Evolutionary conservation across 805 yeast genomes (phyloP), one percentile per base, ranked within the genome.

Genomic region (Candida maesae): DNA sequence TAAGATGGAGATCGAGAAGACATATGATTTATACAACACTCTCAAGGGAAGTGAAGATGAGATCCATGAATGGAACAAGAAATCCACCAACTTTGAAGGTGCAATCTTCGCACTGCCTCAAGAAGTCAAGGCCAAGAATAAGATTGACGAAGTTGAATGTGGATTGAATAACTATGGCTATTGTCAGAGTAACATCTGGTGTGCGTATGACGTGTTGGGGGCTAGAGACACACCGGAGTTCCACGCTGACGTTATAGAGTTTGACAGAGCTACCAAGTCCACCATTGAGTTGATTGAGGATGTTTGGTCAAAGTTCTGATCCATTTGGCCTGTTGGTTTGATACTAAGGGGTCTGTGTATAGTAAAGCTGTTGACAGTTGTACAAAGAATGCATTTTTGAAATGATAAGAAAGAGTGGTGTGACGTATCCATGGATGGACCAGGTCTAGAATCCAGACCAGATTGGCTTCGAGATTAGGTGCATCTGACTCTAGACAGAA

Each of bases 161-260:
- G 25, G 38, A 8, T 12, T 50, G 7, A 38, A 42, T 12, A 36
- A 46, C 35, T 21, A 46, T n/a, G 46, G 42, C 1, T 42, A 46
- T 26, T 50, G 55, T 42, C 24, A 36, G 12, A 28, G 28, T 6
- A 20, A 40, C 21, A 42, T 44, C 3, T 41, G 41, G 46, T 50
- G 55, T 43, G 52, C 51, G 23, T 48, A 50, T 29, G 45, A 49
- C 34, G 18, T 50, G 7, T 21, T 50, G 10, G 52, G 41, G 3
- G 52, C 52, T 13, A 38, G 44, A 18, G 28, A 38, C 4, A 48
- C 39, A 16, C 36, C 31, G 3, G 17, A 18, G n/a, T 45, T 25
- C 28, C 44, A 50, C 12, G 52, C 46, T 6, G 21, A 23, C 3
- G 13, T 33, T 9, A 14, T 45, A 3, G 36, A 40, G 30, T 45